Evolutionary conservation across 2,329 filamentous ascomycete genomes (phyloP), one percentile per base, ranked within the genome.

Genomic region (Calonectria hawksworthii): DNA sequence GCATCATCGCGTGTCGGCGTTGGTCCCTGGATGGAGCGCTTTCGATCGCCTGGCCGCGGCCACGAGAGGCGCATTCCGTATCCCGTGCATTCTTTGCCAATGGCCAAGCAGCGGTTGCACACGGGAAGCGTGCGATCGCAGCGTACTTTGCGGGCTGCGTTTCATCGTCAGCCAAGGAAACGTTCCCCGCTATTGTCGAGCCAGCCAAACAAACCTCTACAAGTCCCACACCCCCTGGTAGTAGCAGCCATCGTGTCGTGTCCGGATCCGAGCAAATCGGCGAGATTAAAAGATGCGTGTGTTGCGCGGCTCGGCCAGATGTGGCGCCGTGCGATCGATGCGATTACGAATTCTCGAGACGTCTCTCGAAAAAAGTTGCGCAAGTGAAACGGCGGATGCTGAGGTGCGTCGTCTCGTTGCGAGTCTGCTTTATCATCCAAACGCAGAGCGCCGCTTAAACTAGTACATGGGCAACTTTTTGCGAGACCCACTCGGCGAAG

Each of bases 41-140:
- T 73, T 13, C 44, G 52, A 23, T 80, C 75, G 21, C 70, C 69
- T 0, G 28, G 26, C 1, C 75, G 70, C 3, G 78, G 78, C 78
- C 77, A 80, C 6, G 78, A 80, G 0, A 80, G 21, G 0, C 63
- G 78, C 1, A 79, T 32, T 0, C 74, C 75, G 8, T 80, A 80
- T 7, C 78, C 78, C 1, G 67, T 32, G 23, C 78, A 80, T 3
- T 32, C 13, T 1, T 68, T 70, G 0, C 74, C 70, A 18, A 71
- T 2, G 2, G 56, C 51, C 13, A 51, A 14, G 30, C 78, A 80
- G 2, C 75, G 70, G 9, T 52, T 64, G 7, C 78, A 80, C 21
- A 11, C 59, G 0, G 78, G 78, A 2, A 63, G 51, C 0, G 70
- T 14, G 10, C 77, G 75, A 38, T 80, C 78, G 7, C 78, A 80